Conservation (phyloP, 306 rosid species). For the Lotus japonicus region DNA sequence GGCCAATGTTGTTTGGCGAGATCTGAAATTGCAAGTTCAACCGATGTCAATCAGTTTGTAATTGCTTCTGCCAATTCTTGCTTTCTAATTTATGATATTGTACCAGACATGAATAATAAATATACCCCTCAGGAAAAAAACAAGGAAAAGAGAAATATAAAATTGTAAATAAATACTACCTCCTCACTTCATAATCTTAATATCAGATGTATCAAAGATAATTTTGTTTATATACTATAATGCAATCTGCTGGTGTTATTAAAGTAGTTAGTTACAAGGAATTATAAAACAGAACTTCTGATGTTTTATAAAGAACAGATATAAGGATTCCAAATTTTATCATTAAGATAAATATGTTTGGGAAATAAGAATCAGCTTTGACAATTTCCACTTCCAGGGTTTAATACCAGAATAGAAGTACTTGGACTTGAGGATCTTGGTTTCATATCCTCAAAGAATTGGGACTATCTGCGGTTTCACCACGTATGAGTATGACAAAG, state of each 20-base stretch:
- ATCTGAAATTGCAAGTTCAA: slow-evolving; percentile 24
- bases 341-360: not conserved
- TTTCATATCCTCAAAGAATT: not conserved
- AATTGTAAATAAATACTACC: too few species aligned
- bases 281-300: not conserved
- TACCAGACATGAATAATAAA: slow-evolving; percentile 1
- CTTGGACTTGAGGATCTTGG: not conserved
- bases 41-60: not conserved
- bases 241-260: not conserved
- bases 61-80: not conserved
- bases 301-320: not conserved
- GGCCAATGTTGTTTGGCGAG: slow-evolving; percentile 34
- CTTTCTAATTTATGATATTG: not conserved
- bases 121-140: not conserved
- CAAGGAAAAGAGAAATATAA: not conserved
- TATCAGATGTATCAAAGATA: not conserved
- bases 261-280: not conserved
- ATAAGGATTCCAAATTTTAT: not conserved
- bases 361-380: not conserved
- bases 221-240: not conserved
- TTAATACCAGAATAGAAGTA: not conserved
- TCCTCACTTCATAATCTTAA: not conserved
- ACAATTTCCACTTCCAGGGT: not conserved
- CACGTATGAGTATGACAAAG: not conserved
- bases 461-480: not conserved